These are phyloP conservation scores for Solanum commersonii DNA, from an alignment of 257 asterid species.

Conservation along the genomic window DNA sequence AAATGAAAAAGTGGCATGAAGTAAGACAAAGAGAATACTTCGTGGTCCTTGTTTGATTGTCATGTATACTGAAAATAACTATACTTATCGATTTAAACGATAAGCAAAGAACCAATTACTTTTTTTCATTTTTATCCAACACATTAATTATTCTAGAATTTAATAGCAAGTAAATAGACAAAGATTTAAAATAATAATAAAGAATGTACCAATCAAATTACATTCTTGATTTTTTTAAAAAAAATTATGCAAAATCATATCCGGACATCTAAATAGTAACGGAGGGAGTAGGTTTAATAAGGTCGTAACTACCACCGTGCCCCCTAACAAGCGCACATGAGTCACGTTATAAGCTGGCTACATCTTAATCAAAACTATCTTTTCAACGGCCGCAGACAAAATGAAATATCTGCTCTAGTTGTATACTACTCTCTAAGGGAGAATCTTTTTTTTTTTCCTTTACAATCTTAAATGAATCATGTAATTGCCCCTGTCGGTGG, in stretches of 20 bases:
- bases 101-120: not conserved
- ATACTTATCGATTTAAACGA: no score
- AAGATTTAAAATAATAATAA: not conserved
- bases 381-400: not conserved
- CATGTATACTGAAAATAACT: no score
- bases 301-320: not conserved
- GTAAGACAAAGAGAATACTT: not conserved
- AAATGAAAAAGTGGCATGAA: not conserved
- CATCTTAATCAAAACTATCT: not conserved
- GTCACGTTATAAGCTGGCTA: not conserved
- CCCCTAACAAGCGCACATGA: not conserved
- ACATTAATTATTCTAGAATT: not conserved
- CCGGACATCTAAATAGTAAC: not conserved
- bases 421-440: not conserved
- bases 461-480: not conserved
- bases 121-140: not conserved
- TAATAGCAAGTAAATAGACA: not conserved
- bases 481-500: not conserved
- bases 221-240: fast-evolving
- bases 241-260: not conserved
- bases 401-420: not conserved
- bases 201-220: not conserved
- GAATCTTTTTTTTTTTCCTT: not conserved
- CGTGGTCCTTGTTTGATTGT: fast-evolving
- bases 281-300: not conserved